phyloP scores from a whole-genome alignment of 2,329 filamentous ascomycete species.

The Trichoderma breve region DNA sequence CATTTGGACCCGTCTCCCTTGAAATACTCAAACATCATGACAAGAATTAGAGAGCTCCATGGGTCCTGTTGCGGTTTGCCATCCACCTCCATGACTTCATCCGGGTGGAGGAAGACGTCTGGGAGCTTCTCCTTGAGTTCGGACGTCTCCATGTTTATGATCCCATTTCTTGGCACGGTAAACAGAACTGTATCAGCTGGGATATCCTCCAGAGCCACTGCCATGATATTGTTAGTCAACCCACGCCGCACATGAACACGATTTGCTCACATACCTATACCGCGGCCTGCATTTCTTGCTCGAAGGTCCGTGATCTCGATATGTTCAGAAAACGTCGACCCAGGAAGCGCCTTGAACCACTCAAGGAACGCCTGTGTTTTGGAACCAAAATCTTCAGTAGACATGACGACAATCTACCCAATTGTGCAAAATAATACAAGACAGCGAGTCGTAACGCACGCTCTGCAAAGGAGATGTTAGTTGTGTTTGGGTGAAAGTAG shows the following conservation, averaged over 20 bases:
- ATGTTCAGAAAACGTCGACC: slow-evolving; percentile 52
- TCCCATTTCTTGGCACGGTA: slow-evolving; percentile 68
- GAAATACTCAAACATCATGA: slow-evolving; percentile 74
- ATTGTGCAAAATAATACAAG: background rate
- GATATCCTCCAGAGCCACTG: slow-evolving; percentile 71
- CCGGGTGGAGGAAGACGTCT: slow-evolving; percentile 47
- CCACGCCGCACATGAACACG: background rate
- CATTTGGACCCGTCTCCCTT: slow-evolving; percentile 62
- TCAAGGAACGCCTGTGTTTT: slow-evolving; percentile 47
- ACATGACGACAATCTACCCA: slow-evolving; percentile 7
- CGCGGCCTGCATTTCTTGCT: slow-evolving; percentile 50
- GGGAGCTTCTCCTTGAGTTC: slow-evolving; percentile 59
- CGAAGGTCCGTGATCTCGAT: slow-evolving; percentile 55
- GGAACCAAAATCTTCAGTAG: slow-evolving; percentile 39
- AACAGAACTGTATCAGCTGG: slow-evolving; percentile 74
- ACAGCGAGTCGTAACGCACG: background rate
- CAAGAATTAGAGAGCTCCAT: slow-evolving; percentile 65
- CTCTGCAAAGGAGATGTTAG: background rate
- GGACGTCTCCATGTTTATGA: slow-evolving; percentile 74
- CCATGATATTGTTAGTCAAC: slow-evolving; percentile 18
- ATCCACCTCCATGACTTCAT: slow-evolving; percentile 39
- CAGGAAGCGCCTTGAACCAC: slow-evolving; percentile 54
- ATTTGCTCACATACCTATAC: slow-evolving; percentile 46
- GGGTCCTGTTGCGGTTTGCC: slow-evolving; percentile 45
- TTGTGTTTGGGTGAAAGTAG: background rate